A percentile compares a stretch with the other conserved stretches of the same genome.
phyloP scores from a whole-genome alignment of 371 early-diverging fungal genomes.

The Batrachochytrium dendrobatidis region DNA sequence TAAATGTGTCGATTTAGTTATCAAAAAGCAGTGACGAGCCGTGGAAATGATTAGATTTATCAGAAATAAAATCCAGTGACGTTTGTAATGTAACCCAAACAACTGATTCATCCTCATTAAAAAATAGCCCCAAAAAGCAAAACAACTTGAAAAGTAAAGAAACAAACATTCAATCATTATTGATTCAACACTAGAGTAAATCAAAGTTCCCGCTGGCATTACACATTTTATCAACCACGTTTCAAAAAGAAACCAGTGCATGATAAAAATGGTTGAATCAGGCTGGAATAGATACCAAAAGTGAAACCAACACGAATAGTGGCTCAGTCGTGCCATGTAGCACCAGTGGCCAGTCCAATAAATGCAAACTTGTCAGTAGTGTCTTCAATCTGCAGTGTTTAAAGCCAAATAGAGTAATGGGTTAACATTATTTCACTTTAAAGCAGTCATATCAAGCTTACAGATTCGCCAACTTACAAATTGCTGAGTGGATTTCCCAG shows the following conservation, averaged over 20 bases:
- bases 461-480: conserved; percentile 17
- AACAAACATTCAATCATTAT: neutral
- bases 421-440: neutral
- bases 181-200: neutral
- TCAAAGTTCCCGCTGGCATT: neutral
- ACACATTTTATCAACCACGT: neutral
- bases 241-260: neutral
- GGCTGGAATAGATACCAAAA: neutral
- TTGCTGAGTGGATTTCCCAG: conserved; percentile 56
- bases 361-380: conserved; percentile 52
- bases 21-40: too few species aligned
- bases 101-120: too few species aligned
- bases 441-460: neutral
- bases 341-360: conserved; percentile 30
- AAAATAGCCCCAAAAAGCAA: too few species aligned
- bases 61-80: too few species aligned
- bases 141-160: too few species aligned
- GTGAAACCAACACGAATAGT: neutral
- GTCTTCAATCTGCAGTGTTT: conserved; percentile 40
- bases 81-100: too few species aligned
- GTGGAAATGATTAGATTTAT: too few species aligned
- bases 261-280: neutral
- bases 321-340: conserved; percentile 15
- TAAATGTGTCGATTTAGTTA: too few species aligned
- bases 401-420: neutral